Conservation (phyloP, 768 basidiomycete genomes). For the Gloeopeniophorella convolvens region DNA sequence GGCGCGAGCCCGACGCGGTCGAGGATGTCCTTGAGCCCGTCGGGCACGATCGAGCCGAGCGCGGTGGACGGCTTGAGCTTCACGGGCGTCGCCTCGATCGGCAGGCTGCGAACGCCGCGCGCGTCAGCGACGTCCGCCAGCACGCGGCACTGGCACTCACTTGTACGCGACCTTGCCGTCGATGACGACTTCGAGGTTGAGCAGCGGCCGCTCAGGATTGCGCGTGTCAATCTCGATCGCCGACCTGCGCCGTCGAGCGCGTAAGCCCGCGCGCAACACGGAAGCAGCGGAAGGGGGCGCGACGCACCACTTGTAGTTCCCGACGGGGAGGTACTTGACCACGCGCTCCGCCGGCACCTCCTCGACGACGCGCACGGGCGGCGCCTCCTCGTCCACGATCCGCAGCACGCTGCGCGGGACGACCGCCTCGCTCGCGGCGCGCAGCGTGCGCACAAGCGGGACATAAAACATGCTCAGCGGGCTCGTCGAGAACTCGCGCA, state of each 20-base stretch:
- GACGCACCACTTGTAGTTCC: conserved; percentile 63
- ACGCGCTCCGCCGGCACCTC: conserved; percentile 49
- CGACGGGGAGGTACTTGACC: conserved; percentile 52
- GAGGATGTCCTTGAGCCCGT: conserved; percentile 48
- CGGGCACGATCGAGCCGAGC: conserved; percentile 40
- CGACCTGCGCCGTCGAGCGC: conserved; percentile 50
- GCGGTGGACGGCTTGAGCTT: conserved; percentile 37
- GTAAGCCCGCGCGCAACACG: no score
- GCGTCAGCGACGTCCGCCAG: background rate
- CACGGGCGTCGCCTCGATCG: conserved; percentile 44
- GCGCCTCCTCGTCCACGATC: conserved; percentile 22
- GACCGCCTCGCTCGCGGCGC: conserved; percentile 36
- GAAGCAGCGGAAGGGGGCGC: no score
- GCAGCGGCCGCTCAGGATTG: conserved; percentile 41
- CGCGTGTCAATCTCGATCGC: conserved; percentile 65
- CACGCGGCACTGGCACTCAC: conserved; percentile 30
- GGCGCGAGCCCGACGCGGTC: conserved; percentile 49
- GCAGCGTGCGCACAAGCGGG: conserved; percentile 51
- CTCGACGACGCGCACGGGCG: conserved; percentile 25
- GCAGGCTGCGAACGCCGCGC: conserved; percentile 32
- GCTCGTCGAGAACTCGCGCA: conserved; percentile 62
- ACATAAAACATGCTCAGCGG: conserved; percentile 68
- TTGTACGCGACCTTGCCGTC: conserved; percentile 49
- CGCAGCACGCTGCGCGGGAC: conserved; percentile 31
- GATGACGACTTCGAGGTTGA: conserved; percentile 53